Base-by-base conservation (phyloP, 1,139 yeast species). In the Tardiomyces digboiensis region DNA sequence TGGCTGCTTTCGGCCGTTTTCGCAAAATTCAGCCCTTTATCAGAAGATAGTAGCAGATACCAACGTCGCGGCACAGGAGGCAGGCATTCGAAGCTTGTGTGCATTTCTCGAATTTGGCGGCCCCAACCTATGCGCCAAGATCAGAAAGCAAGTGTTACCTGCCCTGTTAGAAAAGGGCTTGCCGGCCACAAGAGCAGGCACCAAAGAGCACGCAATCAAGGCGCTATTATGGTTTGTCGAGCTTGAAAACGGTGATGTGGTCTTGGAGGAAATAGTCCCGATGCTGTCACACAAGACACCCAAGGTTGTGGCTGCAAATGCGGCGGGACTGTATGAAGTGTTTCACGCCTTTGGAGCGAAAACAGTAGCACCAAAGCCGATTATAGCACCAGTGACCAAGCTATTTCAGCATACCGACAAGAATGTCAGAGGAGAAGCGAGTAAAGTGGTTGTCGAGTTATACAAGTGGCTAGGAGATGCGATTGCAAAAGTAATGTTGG, bases 11-110 rank as follows among this genome's bases (percentile, higher is more conserved):
- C 62, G 63, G 16, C 66, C 67, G 2, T 80, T 76, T 57, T 52
- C 72, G 44, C 59, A 61, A 20, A 74, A 73, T 46, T 74, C 80
- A 1, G 82, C 76, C 13, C 45, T 71, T 12, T 65, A 79, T 53
- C 79, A 75, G 53, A 74, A 72, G 53, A 72, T 80, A 36, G 78
- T 83, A 10, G 71, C 76, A 7, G 99, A 91, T 60, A 62, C 82
- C 38, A 91, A 91, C 60, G 97, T 88, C 14, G 94, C 85, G 19
- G 96, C 98, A 0, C 95, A 88, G 54, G 97, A 91, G 58, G 67
- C 83, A 0, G 97, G 88, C 12, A 68, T 87, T 36, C 62, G 67
- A 12, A 71, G 84, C 5, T 62, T 85, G 21, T 64, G 65, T 13
- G 72, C 75, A n/a, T 75, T 76, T 53, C 66, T 85, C 45, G 75